Conservation (phyloP, 306 rosid genomes). For the Gastrolobium villosum region DNA sequence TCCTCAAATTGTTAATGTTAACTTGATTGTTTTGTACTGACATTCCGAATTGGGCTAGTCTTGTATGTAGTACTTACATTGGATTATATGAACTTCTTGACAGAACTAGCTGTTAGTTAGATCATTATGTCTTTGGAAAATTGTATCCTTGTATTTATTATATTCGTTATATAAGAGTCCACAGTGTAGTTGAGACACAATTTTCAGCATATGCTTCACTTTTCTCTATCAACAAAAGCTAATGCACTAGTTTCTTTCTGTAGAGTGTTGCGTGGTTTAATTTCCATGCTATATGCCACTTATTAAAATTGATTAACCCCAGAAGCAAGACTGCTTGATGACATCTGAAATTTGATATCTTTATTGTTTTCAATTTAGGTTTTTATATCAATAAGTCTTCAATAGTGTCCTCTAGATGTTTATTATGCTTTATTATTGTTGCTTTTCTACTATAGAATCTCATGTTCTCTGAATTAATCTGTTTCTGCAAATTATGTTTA, state of each 20-base stretch:
- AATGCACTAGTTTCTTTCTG: conserved; percentile 4
- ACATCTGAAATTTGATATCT: conserved; percentile 20
- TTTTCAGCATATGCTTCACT: conserved; percentile 18
- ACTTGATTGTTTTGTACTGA: conserved; percentile 25
- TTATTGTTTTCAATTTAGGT: conserved; percentile 10
- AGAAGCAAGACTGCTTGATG: conserved; percentile 22
- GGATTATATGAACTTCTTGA: background rate
- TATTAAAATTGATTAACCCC: background rate
- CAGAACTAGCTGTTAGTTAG: background rate
- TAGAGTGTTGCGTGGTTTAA: background rate
- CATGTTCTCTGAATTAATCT: background rate
- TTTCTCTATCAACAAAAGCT: background rate
- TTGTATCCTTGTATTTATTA: conserved; percentile 6
- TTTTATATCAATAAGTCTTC: conserved; percentile 3
- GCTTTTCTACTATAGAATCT: background rate
- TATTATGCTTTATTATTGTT: conserved; percentile 13
- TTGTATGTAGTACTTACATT: conserved; percentile 6
- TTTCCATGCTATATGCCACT: background rate
- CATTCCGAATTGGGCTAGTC: conserved; percentile 13
- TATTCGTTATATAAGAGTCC: conserved; percentile 11
- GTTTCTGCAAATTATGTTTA: conserved; percentile 36
- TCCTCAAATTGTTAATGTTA: conserved; percentile 6
- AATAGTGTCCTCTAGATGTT: conserved; percentile 6
- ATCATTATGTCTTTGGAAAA: conserved; percentile 4
- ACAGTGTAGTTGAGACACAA: background rate